Conservation (phyloP, 768 basidiomycete genomes). For the Mrakia hoshinonis region DNA sequence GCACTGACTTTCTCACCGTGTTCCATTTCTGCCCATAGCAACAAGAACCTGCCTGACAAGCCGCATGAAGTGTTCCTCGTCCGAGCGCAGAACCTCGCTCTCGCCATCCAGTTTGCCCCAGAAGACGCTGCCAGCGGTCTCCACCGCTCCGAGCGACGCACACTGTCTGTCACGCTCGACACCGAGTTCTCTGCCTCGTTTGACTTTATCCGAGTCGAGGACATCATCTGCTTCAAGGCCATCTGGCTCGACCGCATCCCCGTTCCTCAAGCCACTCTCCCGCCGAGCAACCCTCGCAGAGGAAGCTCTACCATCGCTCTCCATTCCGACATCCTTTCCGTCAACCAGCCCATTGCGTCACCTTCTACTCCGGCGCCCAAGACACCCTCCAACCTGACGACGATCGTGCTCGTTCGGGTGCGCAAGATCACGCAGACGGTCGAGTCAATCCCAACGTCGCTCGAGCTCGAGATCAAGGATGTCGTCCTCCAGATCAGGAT, state of each 20-base stretch:
- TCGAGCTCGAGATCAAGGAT: constrained; percentile 58
- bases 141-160: constrained; percentile 41
- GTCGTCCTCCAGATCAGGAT: constrained; percentile 59
- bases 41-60: constrained; percentile 27
- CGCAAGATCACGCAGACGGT: constrained; percentile 64
- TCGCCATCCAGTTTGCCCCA: constrained; percentile 50
- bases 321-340: constrained; percentile 32
- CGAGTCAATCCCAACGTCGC: constrained; percentile 71
- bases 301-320: constrained; percentile 34
- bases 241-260: constrained; percentile 88
- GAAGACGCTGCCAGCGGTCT: constrained; percentile 29
- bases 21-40: neutral
- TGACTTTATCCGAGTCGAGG: constrained; percentile 77
- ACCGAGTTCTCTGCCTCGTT: constrained; percentile 73
- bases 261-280: constrained; percentile 40
- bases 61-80: constrained; percentile 52
- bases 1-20: neutral
- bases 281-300: neutral
- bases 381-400: constrained; percentile 44
- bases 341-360: constrained; percentile 5
- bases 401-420: constrained; percentile 59
- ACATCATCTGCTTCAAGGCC: constrained; percentile 88
- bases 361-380: neutral
- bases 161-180: constrained; percentile 68
- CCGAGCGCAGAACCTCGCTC: constrained; percentile 59